Evolutionary conservation across 768 basidiomycete genomes (phyloP).

Genomic region (Lactarius pseudohatsudake): DNA sequence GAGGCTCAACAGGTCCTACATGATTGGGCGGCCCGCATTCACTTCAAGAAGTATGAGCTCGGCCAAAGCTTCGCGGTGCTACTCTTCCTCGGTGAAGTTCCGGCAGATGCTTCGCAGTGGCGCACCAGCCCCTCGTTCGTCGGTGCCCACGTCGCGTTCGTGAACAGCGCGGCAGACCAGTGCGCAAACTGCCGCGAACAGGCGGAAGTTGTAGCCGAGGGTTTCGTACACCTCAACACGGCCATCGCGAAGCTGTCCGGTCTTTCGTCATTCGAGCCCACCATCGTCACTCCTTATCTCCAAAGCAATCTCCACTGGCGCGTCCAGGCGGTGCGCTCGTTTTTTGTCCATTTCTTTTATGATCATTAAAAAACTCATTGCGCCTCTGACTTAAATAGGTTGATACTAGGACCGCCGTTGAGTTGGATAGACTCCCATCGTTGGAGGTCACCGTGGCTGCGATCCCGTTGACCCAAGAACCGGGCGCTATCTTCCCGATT

Average conservation of each 20-base stretch:
- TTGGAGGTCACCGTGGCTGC: conserved; percentile 23
- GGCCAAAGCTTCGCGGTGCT: conserved; percentile 45
- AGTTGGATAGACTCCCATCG: conserved; percentile 8
- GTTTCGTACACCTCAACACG: conserved; percentile 46
- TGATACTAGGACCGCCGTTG: conserved; percentile 8
- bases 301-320: conserved; percentile 44
- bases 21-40: conserved; percentile 48
- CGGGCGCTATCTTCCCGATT: conserved; percentile 18
- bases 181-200: conserved; percentile 45
- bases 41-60: conserved; percentile 45
- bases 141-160: conserved; percentile 48
- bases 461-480: conserved; percentile 10
- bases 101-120: conserved; percentile 42
- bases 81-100: conserved; percentile 48
- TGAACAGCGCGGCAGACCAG: conserved; percentile 36
- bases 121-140: conserved; percentile 39
- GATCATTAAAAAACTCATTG: conserved; percentile 18
- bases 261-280: conserved; percentile 39
- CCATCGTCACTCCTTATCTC: conserved; percentile 44
- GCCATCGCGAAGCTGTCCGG: conserved; percentile 34
- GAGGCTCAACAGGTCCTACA: conserved; percentile 3
- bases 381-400: neutral
- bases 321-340: conserved; percentile 39
- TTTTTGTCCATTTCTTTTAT: conserved; percentile 33
- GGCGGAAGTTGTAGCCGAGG: conserved; percentile 37